Percentiles rank a stretch among this genome's conserved stretches.
phyloP scores from a whole-genome alignment of 2,329 filamentous ascomycete genomes.

The Beauveria medogensis region DNA sequence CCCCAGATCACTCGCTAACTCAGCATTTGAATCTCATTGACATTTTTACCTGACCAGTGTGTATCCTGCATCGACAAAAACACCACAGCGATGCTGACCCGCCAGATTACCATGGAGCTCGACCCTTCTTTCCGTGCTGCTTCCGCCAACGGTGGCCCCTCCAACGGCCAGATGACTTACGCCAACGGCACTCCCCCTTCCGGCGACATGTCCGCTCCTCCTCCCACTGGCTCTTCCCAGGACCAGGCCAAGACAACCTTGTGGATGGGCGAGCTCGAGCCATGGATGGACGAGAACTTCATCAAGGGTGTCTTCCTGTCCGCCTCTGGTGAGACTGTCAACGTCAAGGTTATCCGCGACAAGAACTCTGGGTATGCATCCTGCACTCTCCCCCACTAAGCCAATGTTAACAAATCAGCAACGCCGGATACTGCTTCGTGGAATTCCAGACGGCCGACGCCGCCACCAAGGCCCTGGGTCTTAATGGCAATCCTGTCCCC shows the following conservation, averaged over 20 bases:
- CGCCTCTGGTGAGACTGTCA: conserved; percentile 86
- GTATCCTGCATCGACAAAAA: neutral
- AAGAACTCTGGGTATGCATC: conserved; percentile 82
- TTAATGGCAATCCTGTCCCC: conserved; percentile 84
- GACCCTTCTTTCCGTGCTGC: conserved; percentile 24
- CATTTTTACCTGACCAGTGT: conserved; percentile 7
- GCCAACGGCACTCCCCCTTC: conserved; percentile 32
- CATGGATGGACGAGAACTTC: conserved; percentile 99
- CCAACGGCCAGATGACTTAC: conserved; percentile 27
- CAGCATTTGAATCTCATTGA: neutral
- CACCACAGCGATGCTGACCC: neutral
- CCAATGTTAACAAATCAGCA: conserved; percentile 45
- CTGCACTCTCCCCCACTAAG: neutral
- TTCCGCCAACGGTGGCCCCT: conserved; percentile 24
- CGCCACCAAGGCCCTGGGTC: conserved; percentile 79
- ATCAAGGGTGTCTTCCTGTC: conserved; percentile 87
- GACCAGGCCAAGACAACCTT: conserved; percentile 51
- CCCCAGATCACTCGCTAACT: neutral
- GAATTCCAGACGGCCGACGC: conserved; percentile 79
- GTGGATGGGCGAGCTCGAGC: conserved; percentile 94
- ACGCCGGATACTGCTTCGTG: conserved; percentile 97
- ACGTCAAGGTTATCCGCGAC: conserved; percentile 99
- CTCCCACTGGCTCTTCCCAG: conserved; percentile 25
- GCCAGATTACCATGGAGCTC: conserved; percentile 24
- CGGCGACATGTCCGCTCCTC: conserved; percentile 28